These are phyloP conservation scores for Podila epigama DNA, from an alignment of 192 early-diverging fungal species.

Conservation along the genomic window DNA sequence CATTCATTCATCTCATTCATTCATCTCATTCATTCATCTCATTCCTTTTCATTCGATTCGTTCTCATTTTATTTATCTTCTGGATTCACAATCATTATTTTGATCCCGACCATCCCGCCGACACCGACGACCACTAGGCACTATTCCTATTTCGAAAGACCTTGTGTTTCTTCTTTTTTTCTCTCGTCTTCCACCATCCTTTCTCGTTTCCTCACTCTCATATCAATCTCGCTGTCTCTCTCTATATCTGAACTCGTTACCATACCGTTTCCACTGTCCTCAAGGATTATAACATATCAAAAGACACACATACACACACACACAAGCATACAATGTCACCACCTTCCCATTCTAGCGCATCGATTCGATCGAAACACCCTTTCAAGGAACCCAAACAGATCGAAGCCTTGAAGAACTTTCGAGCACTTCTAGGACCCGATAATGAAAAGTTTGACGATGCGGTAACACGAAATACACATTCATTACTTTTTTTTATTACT, in stretches of 20 bases:
- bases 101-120: background rate
- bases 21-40: background rate
- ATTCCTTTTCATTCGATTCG: background rate
- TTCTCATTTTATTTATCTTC: too few relatives aligned
- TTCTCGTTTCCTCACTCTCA: background rate
- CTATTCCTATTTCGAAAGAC: background rate
- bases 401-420: conserved; percentile 37
- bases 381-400: conserved; percentile 42
- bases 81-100: background rate
- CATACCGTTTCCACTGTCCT: background rate
- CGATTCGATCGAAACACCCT: conserved; percentile 33
- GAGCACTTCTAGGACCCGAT: conserved; percentile 36
- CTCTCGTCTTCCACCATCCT: background rate
- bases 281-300: background rate
- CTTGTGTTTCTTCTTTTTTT: background rate
- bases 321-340: background rate
- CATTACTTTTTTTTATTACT: too few relatives aligned
- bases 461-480: conserved; percentile 18
- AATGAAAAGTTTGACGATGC: conserved; percentile 47
- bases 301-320: background rate
- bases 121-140: background rate
- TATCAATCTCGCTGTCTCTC: background rate
- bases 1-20: background rate
- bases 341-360: conserved; percentile 6
- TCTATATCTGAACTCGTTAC: background rate